A percentile compares a stretch with the other conserved stretches of the same genome.
phyloP scores from a whole-genome alignment of 805 yeast genomes.

The Wickerhamiella nectarea region DNA sequence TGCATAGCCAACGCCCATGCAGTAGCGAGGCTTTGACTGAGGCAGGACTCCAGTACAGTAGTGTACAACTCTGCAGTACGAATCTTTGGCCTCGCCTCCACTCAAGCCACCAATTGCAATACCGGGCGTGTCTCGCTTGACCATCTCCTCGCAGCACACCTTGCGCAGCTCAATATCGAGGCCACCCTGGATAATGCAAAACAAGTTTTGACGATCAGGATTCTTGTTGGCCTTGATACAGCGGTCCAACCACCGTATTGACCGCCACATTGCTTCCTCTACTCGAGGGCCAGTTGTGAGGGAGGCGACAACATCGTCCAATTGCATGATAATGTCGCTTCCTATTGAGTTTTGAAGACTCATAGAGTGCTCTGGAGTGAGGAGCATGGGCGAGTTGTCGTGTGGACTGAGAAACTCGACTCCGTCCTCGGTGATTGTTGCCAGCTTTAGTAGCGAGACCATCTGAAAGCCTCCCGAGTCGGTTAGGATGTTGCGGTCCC shows the following conservation, averaged over 20 bases:
- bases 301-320: conserved; percentile 34
- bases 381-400: conserved; percentile 34
- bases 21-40: conserved; percentile 31
- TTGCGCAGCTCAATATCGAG: conserved; percentile 29
- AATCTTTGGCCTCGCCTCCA: conserved; percentile 33
- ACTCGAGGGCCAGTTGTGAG: conserved; percentile 33
- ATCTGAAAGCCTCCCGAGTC: conserved; percentile 36
- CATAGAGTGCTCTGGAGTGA: conserved; percentile 37
- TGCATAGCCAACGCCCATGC: conserved; percentile 38
- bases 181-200: conserved; percentile 35
- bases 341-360: conserved; percentile 33
- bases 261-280: conserved; percentile 34
- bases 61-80: conserved; percentile 30
- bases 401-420: conserved; percentile 34
- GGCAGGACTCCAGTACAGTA: conserved; percentile 32
- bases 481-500: conserved; percentile 32
- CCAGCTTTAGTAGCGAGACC: conserved; percentile 33
- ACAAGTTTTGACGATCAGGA: conserved; percentile 31
- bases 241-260: conserved; percentile 33
- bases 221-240: conserved; percentile 33
- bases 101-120: conserved; percentile 36
- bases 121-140: conserved; percentile 33
- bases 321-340: conserved; percentile 35
- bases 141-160: conserved; percentile 32
- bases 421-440: conserved; percentile 35